A percentile compares a stretch with the other conserved stretches of the same genome.
Conservation (phyloP, 495 filamentous ascomycete species). For the Talaromyces wortmannii region DNA sequence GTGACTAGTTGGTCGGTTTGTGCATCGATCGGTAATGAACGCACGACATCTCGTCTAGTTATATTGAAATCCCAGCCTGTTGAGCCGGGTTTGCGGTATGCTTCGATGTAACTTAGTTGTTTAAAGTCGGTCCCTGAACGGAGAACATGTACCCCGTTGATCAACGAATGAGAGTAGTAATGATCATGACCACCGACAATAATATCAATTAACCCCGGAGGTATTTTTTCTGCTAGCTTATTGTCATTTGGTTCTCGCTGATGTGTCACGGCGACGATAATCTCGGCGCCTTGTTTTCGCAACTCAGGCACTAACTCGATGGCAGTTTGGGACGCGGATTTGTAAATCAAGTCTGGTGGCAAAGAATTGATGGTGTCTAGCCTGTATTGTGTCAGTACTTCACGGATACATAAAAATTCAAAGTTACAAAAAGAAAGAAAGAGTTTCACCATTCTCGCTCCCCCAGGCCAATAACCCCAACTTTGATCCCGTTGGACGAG, state of each 20-base stretch:
- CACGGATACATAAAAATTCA: background rate
- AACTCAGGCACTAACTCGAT: constrained; percentile 62
- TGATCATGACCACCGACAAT: constrained; percentile 89
- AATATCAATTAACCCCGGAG: constrained; percentile 67
- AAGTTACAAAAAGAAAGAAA: background rate
- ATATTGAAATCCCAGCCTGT: constrained; percentile 73
- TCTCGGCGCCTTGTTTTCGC: constrained; percentile 68
- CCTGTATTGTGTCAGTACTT: constrained; percentile 40
- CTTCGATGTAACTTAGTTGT: constrained; percentile 82
- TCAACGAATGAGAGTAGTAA: constrained; percentile 67
- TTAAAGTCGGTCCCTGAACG: constrained; percentile 86
- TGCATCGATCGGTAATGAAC: constrained; percentile 54
- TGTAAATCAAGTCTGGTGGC: constrained; percentile 73
- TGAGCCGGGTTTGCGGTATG: constrained; percentile 42
- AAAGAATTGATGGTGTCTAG: constrained; percentile 81
- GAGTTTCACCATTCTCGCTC: constrained; percentile 57
- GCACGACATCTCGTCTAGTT: constrained; percentile 61
- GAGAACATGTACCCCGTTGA: constrained; percentile 74
- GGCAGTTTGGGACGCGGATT: constrained; percentile 65
- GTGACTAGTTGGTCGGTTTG: constrained; percentile 51
- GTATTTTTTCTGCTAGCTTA: constrained; percentile 65
- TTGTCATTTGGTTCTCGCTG: constrained; percentile 80
- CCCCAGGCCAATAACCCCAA: constrained; percentile 78
- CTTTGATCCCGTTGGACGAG: constrained; percentile 73
- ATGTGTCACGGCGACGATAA: constrained; percentile 77